A percentile compares a stretch with the other conserved stretches of the same genome.
These are phyloP conservation scores for Epicoccum nigrum DNA, from an alignment of 2,329 filamentous ascomycete genomes.

Conservation along the genomic window DNA sequence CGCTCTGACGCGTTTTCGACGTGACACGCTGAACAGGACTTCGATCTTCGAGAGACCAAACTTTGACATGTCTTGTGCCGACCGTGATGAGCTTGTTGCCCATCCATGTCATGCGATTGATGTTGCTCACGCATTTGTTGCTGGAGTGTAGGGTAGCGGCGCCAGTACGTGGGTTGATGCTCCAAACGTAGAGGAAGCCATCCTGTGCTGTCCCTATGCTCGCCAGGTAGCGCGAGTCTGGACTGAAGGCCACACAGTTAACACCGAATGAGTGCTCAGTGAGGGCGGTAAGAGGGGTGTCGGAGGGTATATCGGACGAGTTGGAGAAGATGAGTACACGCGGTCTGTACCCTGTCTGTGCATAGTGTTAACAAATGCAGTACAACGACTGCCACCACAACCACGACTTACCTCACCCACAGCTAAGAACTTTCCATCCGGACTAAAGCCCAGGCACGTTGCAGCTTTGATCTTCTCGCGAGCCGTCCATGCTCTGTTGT, in stretches of 20 bases:
- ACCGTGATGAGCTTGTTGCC: conserved; percentile 82
- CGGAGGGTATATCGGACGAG: conserved; percentile 74
- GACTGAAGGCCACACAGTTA: conserved; percentile 85
- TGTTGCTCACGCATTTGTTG: conserved; percentile 89
- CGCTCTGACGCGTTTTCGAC: conserved; percentile 42
- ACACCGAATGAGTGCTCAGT: conserved; percentile 92
- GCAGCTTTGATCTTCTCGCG: conserved; percentile 93
- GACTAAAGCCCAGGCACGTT: conserved; percentile 86
- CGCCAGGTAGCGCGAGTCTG: conserved; percentile 83
- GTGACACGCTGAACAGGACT: conserved; percentile 57
- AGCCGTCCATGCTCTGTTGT: conserved; percentile 80
- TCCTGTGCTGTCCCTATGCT: conserved; percentile 90
- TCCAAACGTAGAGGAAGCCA: conserved; percentile 92
- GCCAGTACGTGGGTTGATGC: conserved; percentile 80
- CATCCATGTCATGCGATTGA: conserved; percentile 90
- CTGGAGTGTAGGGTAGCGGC: conserved; percentile 78
- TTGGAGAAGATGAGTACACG: conserved; percentile 89
- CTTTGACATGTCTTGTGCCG: conserved; percentile 88
- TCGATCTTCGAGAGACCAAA: conserved; percentile 83
- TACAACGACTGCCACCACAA: background rate
- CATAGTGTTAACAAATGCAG: conserved; percentile 34
- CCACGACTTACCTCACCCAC: conserved; percentile 73
- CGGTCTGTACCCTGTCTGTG: conserved; percentile 83
- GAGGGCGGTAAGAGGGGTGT: conserved; percentile 82
- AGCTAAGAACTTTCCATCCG: conserved; percentile 84